A percentile compares a stretch with the other conserved stretches of the same genome.
Evolutionary conservation across 2,329 filamentous ascomycete species (phyloP).

Genomic region (Aspergillus versicolor): DNA sequence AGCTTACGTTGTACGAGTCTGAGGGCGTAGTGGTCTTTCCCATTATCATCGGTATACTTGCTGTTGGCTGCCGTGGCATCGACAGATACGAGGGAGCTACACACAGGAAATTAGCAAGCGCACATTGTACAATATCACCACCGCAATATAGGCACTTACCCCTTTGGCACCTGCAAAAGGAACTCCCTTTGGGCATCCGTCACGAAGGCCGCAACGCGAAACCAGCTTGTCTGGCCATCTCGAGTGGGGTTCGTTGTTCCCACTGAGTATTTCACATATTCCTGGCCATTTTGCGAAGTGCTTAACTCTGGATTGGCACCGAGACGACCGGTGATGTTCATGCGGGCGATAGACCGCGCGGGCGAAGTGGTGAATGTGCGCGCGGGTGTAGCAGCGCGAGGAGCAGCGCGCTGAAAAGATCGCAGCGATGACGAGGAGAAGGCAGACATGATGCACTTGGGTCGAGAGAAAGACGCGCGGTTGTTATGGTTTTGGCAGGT

Average conservation of each 20-base stretch:
- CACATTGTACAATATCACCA: neutral
- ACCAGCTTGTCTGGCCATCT: conserved; percentile 83
- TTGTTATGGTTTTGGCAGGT: neutral
- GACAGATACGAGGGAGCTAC: conserved; percentile 73
- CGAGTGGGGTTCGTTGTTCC: conserved; percentile 65
- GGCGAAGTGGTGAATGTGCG: conserved; percentile 75
- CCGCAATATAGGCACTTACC: conserved; percentile 58
- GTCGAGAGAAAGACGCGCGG: neutral
- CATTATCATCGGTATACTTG: conserved; percentile 67
- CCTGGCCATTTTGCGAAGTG: conserved; percentile 67
- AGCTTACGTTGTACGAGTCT: conserved; percentile 77
- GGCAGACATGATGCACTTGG: conserved; percentile 31
- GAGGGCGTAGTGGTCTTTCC: conserved; percentile 61
- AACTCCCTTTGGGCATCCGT: conserved; percentile 69
- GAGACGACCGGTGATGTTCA: conserved; percentile 85
- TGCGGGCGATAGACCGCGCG: conserved; percentile 66
- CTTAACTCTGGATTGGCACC: conserved; percentile 74
- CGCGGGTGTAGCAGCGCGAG: conserved; percentile 39
- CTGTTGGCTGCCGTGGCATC: conserved; percentile 77
- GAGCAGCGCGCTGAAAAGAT: conserved; percentile 49
- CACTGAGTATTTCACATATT: conserved; percentile 75
- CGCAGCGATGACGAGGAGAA: conserved; percentile 54
- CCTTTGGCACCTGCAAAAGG: conserved; percentile 74
- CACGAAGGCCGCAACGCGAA: conserved; percentile 71
- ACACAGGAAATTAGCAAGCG: conserved; percentile 12